phyloP scores from a whole-genome alignment of 345 rosid species.

The Sisymbrium irio region DNA sequence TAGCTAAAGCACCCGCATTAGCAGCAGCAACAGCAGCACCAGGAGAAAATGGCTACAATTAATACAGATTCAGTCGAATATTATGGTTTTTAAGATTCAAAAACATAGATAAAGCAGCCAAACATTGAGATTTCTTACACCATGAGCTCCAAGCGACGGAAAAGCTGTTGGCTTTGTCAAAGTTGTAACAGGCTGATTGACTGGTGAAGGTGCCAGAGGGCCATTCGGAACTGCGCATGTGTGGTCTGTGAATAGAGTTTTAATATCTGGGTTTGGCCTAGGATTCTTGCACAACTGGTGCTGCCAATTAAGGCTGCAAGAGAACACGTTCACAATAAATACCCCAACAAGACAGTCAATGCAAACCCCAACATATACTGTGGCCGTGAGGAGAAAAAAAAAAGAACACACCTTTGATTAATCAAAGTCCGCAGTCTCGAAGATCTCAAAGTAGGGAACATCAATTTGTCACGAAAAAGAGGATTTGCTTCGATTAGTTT shows the following conservation, averaged over 20 bases:
- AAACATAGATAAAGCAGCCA: conserved; percentile 9
- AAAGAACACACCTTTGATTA: conserved; percentile 64
- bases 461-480: conserved; percentile 70
- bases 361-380: neutral
- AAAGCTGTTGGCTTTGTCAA: conserved; percentile 65
- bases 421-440: conserved; percentile 78
- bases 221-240: conserved; percentile 65
- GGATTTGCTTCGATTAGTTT: conserved; percentile 83
- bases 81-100: neutral
- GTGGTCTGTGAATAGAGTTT: conserved; percentile 77
- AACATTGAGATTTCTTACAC: conserved; percentile 46
- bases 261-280: conserved; percentile 74
- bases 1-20: conserved; percentile 57
- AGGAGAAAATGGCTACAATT: conserved; percentile 71
- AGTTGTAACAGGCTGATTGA: conserved; percentile 56
- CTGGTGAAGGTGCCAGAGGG: conserved; percentile 61
- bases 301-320: conserved; percentile 80
- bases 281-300: conserved; percentile 90
- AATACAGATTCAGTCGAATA: conserved; percentile 13
- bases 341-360: neutral
- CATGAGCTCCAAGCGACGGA: conserved; percentile 62
- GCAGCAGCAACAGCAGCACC: conserved; percentile 48
- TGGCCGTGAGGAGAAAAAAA: neutral
- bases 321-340: conserved; percentile 18
- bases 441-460: conserved; percentile 59